phyloP scores from a whole-genome alignment of 2,329 filamentous ascomycete genomes.

The Hyphodiscus sp. region DNA sequence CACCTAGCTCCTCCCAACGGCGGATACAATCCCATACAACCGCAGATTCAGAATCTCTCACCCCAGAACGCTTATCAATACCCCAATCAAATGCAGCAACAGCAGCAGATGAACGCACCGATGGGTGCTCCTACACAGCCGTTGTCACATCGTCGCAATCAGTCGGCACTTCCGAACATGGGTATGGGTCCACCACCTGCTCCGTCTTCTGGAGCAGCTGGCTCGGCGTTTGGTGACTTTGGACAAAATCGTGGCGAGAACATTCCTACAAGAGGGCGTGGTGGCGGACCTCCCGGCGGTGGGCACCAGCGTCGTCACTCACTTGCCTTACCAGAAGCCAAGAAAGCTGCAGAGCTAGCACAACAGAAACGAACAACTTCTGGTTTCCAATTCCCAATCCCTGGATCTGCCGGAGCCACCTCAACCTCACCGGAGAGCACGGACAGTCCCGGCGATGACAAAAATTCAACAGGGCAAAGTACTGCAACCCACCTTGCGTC shows the following conservation, averaged over 20 bases:
- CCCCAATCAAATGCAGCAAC: conserved; percentile 62
- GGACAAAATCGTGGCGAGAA: conserved; percentile 54
- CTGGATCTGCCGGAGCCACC: conserved; percentile 56
- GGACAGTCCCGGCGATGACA: conserved; percentile 23
- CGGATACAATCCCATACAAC: conserved; percentile 72
- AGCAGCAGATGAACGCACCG: conserved; percentile 63
- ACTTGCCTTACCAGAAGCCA: conserved; percentile 87
- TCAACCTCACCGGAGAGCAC: conserved; percentile 45
- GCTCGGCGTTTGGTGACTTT: conserved; percentile 72
- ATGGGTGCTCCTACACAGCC: conserved; percentile 74
- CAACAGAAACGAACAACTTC: conserved; percentile 95
- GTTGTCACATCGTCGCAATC: conserved; percentile 89
- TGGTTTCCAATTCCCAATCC: conserved; percentile 88
- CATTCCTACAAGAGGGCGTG: conserved; percentile 64
- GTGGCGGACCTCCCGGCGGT: conserved; percentile 58
- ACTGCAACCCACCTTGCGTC: conserved; percentile 18
- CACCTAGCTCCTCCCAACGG: conserved; percentile 56
- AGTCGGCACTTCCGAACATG: conserved; percentile 92
- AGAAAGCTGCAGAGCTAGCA: conserved; percentile 92
- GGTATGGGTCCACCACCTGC: conserved; percentile 84
- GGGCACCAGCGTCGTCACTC: conserved; percentile 95
- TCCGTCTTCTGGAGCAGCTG: conserved; percentile 80
- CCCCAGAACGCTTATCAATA: conserved; percentile 87
- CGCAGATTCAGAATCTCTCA: conserved; percentile 69
- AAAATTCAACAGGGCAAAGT: conserved; percentile 19